Percentiles rank a stretch among this genome's conserved stretches.
Evolutionary conservation across 768 basidiomycete genomes (phyloP).

Genomic region (Boletus pseudo-olivaceus): DNA sequence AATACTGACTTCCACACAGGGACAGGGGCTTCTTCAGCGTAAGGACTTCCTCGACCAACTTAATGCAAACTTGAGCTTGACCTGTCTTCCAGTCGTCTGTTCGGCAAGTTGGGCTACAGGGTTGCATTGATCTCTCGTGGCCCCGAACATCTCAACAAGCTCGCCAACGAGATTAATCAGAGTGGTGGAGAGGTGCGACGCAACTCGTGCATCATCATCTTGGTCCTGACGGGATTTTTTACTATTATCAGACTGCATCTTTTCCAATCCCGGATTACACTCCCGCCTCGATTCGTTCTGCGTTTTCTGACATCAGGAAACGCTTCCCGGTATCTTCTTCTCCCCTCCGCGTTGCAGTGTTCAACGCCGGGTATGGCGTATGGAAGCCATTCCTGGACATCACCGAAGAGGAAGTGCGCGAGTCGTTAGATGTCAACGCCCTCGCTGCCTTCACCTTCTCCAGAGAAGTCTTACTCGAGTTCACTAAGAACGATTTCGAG

Average conservation of each 20-base stretch:
- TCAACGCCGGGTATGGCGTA: slow-evolving; percentile 54
- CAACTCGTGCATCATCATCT: not conserved
- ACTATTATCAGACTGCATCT: slow-evolving; percentile 44
- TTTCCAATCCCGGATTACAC: slow-evolving; percentile 55
- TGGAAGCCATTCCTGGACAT: slow-evolving; percentile 69
- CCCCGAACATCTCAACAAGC: slow-evolving; percentile 44
- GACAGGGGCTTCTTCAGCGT: slow-evolving; percentile 61
- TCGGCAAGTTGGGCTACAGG: slow-evolving; percentile 60
- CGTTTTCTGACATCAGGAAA: slow-evolving; percentile 45
- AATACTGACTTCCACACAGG: slow-evolving; percentile 29
- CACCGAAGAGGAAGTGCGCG: slow-evolving; percentile 53
- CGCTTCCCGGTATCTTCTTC: slow-evolving; percentile 46
- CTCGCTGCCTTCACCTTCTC: slow-evolving; percentile 63
- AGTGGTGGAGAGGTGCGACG: slow-evolving; percentile 54
- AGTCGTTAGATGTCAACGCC: slow-evolving; percentile 49
- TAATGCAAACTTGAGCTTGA: slow-evolving; percentile 2
- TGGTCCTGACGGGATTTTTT: not conserved
- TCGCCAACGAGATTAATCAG: slow-evolving; percentile 53
- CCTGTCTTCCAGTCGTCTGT: slow-evolving; percentile 44
- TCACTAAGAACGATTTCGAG: slow-evolving; percentile 50
- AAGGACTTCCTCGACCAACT: slow-evolving; percentile 16
- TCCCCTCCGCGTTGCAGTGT: slow-evolving; percentile 58
- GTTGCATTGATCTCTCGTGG: slow-evolving; percentile 66
- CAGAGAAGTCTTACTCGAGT: slow-evolving; percentile 53
- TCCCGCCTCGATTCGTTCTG: slow-evolving; percentile 46